Evolutionary conservation across 1,284 basidiomycete genomes (phyloP), one percentile per base, ranked within the genome.

Genomic region (Microbotryum intermedium): DNA sequence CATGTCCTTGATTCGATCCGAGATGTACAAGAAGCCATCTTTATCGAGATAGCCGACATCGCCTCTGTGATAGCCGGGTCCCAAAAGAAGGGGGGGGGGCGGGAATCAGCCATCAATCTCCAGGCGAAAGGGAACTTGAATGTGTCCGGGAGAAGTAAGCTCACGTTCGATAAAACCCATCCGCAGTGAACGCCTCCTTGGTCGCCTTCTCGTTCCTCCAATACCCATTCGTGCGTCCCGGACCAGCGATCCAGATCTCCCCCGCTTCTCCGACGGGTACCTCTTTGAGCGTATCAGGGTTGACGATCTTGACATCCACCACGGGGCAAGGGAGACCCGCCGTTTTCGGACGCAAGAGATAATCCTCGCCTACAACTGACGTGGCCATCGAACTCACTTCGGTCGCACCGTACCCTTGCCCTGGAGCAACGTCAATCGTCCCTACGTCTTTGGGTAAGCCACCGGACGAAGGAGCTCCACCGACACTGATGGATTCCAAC

Each of bases 11-110:
- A 82, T 74, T 64, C 84, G 76, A 71, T 85, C 84, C 60, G 80
- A 79, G 67, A 86, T 82, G 72, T 81, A 84, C n/a, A 85, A 69
- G 70, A 82, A 84, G 1, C 83, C 83, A 59, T 84, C 83, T 13
- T 79, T 74, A 66, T 84, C 82, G 18, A 83, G 64, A 62, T 75
- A 78, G 1, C 81, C 83, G n/a, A 83, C 69, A 69, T 84, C 83
- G 5, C 83, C 83, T 2, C 80, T 80, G 10, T 13, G 1, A 16
- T 18, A 16, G 34, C 10, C n/a, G n/a, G n/a, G n/a, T n/a, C n/a
- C n/a, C n/a, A n/a, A n/a, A n/a, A n/a, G n/a, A n/a, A n/a, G n/a
- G n/a, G n/a, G n/a, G n/a, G n/a, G n/a, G n/a, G n/a, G n/a, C n/a
- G n/a, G n/a, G n/a, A n/a, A n/a, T n/a, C n/a, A n/a, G n/a, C n/a